Conservation (phyloP, 257 asterid genomes). For the Penstemon barbatus region DNA sequence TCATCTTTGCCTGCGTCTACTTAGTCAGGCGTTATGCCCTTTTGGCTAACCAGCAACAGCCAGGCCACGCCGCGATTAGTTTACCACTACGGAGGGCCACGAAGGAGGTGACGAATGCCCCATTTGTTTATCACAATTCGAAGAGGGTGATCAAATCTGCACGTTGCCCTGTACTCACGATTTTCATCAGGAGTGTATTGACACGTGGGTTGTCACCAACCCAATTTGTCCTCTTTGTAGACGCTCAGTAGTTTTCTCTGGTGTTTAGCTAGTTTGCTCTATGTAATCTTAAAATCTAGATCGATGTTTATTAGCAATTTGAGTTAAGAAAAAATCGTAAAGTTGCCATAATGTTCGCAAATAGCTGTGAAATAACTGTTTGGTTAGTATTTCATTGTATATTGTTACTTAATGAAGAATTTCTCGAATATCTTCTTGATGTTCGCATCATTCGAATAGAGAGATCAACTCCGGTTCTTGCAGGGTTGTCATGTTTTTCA, state of each 20-base stretch:
- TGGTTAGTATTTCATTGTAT: too few species aligned
- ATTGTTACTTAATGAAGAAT: too few species aligned
- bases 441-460: slow-evolving; percentile 70
- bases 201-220: slow-evolving; percentile 74
- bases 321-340: too few species aligned
- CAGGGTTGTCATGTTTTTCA: slow-evolving; percentile 96
- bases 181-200: slow-evolving; percentile 79
- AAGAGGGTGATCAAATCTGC: slow-evolving; percentile 66
- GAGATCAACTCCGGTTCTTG: slow-evolving; percentile 67
- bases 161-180: slow-evolving; percentile 88
- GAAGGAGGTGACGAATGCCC: slow-evolving; percentile 72
- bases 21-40: slow-evolving; percentile 71
- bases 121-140: slow-evolving; percentile 77
- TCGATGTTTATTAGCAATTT: too few species aligned
- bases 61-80: slow-evolving; percentile 38
- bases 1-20: slow-evolving; percentile 67
- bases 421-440: too few species aligned
- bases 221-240: slow-evolving; percentile 90
- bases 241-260: slow-evolving; percentile 47
- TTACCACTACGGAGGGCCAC: slow-evolving; percentile 46
- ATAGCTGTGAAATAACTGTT: too few species aligned
- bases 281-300: too few species aligned
- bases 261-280: too few species aligned
- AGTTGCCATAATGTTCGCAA: too few species aligned
- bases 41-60: slow-evolving; percentile 23